Conservation (phyloP, 1,284 basidiomycete genomes). For the Ustilago sp. region DNA sequence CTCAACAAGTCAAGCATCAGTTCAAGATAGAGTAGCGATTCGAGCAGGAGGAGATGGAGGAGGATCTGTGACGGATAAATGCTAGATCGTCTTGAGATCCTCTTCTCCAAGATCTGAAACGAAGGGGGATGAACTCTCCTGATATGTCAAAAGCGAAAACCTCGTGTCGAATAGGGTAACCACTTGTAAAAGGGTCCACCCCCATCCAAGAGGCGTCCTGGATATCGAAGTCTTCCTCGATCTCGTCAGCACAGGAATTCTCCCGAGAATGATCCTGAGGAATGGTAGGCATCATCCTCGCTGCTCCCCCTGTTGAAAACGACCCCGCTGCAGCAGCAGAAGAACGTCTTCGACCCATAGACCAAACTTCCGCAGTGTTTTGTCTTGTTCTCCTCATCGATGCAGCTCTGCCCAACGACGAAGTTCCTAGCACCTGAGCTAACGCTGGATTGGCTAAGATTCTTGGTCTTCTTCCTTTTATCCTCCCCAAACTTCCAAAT, state of each 20-base stretch:
- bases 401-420: slow-evolving; percentile 20
- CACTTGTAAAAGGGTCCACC: slow-evolving; percentile 17
- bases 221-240: neutral
- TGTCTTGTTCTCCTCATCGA: neutral
- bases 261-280: slow-evolving; percentile 41
- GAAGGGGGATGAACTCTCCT: slow-evolving; percentile 29
- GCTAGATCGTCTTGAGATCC: slow-evolving; percentile 39
- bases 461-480: slow-evolving; percentile 14
- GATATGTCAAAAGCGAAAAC: slow-evolving; percentile 17
- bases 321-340: slow-evolving; percentile 17
- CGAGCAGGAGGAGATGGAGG: neutral
- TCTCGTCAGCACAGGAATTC: slow-evolving; percentile 21
- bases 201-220: slow-evolving; percentile 3
- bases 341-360: slow-evolving; percentile 35
- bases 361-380: slow-evolving; percentile 6
- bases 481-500: slow-evolving; percentile 17
- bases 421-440: slow-evolving; percentile 14
- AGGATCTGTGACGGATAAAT: slow-evolving; percentile 12
- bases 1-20: neutral
- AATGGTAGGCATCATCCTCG: slow-evolving; percentile 37
- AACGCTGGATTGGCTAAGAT: slow-evolving; percentile 20
- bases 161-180: slow-evolving; percentile 16
- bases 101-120: slow-evolving; percentile 16
- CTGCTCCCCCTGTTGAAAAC: slow-evolving; percentile 10
- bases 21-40: neutral